A percentile compares a stretch with the other conserved stretches of the same genome.
These are phyloP conservation scores for Penicillium tannophilum DNA, from an alignment of 495 filamentous ascomycete species.

Conservation along the genomic window DNA sequence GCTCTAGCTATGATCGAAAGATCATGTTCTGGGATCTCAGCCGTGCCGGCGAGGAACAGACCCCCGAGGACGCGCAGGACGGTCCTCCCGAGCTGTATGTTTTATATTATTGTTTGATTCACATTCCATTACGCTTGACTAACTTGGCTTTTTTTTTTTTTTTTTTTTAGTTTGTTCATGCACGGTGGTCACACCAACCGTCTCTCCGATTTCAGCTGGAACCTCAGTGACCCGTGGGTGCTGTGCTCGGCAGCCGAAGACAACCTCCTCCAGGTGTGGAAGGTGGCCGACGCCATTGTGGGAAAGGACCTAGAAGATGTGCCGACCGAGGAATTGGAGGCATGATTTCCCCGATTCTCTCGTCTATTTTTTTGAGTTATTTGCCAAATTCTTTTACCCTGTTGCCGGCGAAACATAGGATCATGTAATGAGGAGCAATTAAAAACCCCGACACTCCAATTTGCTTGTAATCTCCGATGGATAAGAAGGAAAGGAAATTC, in stretches of 20 bases:
- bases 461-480: background rate
- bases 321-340: constrained; percentile 75
- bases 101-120: background rate
- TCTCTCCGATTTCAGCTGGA: constrained; percentile 97
- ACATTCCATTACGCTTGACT: constrained; percentile 7
- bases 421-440: constrained; percentile 8
- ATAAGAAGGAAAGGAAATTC: background rate
- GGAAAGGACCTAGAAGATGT: constrained; percentile 79
- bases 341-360: constrained; percentile 30
- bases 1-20: constrained; percentile 86
- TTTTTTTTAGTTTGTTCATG: constrained; percentile 87
- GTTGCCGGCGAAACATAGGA: constrained; percentile 17
- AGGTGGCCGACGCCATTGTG: constrained; percentile 87
- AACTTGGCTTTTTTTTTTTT: constrained; percentile 17
- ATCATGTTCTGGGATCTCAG: constrained; percentile 97
- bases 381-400: constrained; percentile 8
- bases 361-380: background rate
- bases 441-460: constrained; percentile 3
- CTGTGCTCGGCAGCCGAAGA: constrained; percentile 94
- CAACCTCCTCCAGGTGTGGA: constrained; percentile 96
- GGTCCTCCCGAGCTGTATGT: constrained; percentile 92
- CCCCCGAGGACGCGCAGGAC: constrained; percentile 93
- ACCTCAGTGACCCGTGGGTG: constrained; percentile 92
- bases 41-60: constrained; percentile 89
- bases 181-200: constrained; percentile 98